Evolutionary conservation across 176 grass and related monocot genomes (phyloP), one percentile per base, ranked within the genome.

Genomic region (Ampelocalamus luodianensis): DNA sequence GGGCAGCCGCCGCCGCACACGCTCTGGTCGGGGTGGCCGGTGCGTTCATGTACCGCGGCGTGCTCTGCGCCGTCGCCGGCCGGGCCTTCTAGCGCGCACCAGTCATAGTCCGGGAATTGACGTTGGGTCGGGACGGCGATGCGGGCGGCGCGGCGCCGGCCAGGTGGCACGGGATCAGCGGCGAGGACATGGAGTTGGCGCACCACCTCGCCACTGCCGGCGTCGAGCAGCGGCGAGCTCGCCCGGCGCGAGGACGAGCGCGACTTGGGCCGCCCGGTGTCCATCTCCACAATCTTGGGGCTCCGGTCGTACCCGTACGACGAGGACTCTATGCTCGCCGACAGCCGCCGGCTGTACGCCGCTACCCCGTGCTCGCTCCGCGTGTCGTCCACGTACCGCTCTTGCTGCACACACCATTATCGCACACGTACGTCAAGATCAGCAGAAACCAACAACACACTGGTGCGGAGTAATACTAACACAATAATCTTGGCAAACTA

Each of bases 241-340:
- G 88, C 86, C 55, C 93, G 86, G 6, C 96, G 84, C 32, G 96
- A 99, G 9, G 85, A 90, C 2, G 93, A 95, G 3, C 93, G 83
- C 73, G 93, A 94, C 80, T 82, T 96, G 64, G 96, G 93, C 20
- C 96, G 91, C 11, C 90, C 80, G 10, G 93, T 90, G 76, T 99
- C 96, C 39, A 99, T 90, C 77, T 96, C 96, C 17, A 99, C 96
- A 49, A 96, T 95, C 87, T 99, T 99, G 2, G 96, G 93, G 86
- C 96, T 99, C 81, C 71, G 80, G 75, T 96, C 96, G 67, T 75
- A 96, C 23, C 91, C 96, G 59, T 84, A 87, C 51, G 89, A 94
- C 27, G 85, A 87, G 1, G 92, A 94, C 55, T 99, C 96, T 60
- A 96, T 64, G 85, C 81, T 92, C 32, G 96, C 88, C 9, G 93